Evolutionary conservation across 805 yeast species (phyloP).

Genomic region (Suhomyces sp.): DNA sequence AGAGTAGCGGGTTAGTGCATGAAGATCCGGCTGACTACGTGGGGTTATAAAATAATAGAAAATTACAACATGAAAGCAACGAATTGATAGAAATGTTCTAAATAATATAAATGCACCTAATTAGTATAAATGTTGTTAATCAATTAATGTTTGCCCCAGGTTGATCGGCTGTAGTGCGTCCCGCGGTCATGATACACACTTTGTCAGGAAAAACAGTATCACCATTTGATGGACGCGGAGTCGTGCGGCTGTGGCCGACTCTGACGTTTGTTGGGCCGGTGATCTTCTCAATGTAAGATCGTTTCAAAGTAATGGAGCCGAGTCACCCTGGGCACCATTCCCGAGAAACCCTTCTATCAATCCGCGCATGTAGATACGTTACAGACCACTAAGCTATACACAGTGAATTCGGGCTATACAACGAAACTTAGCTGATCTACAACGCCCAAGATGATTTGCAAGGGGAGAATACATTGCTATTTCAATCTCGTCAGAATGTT

Average conservation of each 20-base stretch:
- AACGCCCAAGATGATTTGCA: not conserved
- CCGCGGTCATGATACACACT: not conserved
- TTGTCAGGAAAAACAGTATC: not conserved
- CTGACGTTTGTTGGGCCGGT: not conserved
- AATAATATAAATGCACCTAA: not conserved
- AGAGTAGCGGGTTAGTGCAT: conserved; percentile 53
- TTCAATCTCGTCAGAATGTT: conserved; percentile 13
- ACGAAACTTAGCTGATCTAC: not conserved
- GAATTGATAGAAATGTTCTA: too few species aligned
- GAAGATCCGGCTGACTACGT: conserved; percentile 33
- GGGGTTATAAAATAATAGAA: not conserved
- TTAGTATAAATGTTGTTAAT: too few species aligned
- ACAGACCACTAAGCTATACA: not conserved
- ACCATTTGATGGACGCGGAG: not conserved
- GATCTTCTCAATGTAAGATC: not conserved
- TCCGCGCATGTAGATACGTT: conserved; percentile 4
- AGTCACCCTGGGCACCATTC: not conserved
- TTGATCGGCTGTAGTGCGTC: not conserved
- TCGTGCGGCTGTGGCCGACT: not conserved
- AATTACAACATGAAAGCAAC: too few species aligned
- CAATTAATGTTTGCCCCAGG: too few species aligned
- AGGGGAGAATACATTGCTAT: not conserved
- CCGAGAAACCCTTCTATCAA: not conserved
- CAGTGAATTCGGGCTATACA: not conserved
- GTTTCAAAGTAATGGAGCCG: not conserved